phyloP scores from a whole-genome alignment of 202 grass and related monocot genomes.

The Hordeum pubiflorum region DNA sequence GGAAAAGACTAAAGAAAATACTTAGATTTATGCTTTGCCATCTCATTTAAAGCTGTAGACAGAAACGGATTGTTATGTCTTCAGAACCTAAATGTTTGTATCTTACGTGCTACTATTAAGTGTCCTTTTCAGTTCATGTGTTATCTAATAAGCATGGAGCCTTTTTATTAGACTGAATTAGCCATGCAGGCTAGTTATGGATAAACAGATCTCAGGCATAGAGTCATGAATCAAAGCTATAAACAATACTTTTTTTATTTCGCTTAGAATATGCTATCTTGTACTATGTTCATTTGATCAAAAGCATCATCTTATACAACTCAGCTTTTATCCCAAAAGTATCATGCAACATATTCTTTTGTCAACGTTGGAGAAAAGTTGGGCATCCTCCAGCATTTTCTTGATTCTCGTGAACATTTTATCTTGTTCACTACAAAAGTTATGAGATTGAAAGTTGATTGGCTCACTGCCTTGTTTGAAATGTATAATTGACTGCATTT shows the following conservation, averaged over 20 bases:
- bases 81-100: slow-evolving; percentile 2
- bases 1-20: background rate
- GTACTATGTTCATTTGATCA: background rate
- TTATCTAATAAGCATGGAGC: background rate
- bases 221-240: background rate
- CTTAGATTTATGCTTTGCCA: background rate
- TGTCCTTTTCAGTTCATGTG: background rate
- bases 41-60: background rate
- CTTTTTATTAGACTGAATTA: background rate
- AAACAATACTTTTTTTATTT: background rate
- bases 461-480: background rate
- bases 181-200: background rate
- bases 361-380: slow-evolving; percentile 5
- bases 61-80: background rate
- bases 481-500: background rate
- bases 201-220: background rate
- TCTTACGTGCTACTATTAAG: background rate
- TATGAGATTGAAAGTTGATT: background rate
- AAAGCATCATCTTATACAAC: too few species aligned
- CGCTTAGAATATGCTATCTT: background rate
- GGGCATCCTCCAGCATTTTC: background rate
- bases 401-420: background rate
- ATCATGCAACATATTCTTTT: background rate
- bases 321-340: slow-evolving; percentile 2
- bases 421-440: background rate